Evolutionary conservation across 73 alveolate genomes (phyloP), one percentile per base, ranked within the genome.

Genomic region (Paramecium biaurelia): DNA sequence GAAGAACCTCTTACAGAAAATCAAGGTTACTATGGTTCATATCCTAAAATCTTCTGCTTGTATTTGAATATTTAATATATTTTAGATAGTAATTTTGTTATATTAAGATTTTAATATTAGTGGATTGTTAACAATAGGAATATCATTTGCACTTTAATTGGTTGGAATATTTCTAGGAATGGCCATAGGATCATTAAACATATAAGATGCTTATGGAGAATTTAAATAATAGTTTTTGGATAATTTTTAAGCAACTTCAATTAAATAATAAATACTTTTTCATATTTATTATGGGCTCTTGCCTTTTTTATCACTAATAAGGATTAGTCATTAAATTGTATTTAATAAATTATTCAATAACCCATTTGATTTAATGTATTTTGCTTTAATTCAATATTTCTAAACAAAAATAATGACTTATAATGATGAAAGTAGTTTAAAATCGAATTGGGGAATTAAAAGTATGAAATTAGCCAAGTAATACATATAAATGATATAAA

Each of bases 171-270:
- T 70, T 28, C 7, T 70, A 28, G 86, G 86, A 2, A 70, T 70
- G 86, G 86, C 86, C 28, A 14, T 70, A 12, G 57, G 58, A 24
- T 11, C 86, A 8, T 37, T 74, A 37, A 10, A 74, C 21, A 74
- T 37, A 14, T 21, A 74, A 37, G 87, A 74, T 35, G 87, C 87
- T 15, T 74, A 37, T 74, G 87, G 87, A 21, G 87, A 74, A 37
- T 74, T 37, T 74, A 74, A 74, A 74, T 74, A 74, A 37, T 24
- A 74, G 35, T 74, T 74, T 32, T 34, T 41, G 2, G 87, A 74
- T 11, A 74, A 34, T 74, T 38, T 21, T 34, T 2, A 34, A 14
- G 45, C 57, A 5, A 74, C 9, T 11, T 34, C 87, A 28, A 74
- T 34, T 7, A 37, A 74, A 37, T 15, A 74, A 74, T 35, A 74